Conservation (phyloP, 768 basidiomycete genomes). For the Hericium erinaceus region DNA sequence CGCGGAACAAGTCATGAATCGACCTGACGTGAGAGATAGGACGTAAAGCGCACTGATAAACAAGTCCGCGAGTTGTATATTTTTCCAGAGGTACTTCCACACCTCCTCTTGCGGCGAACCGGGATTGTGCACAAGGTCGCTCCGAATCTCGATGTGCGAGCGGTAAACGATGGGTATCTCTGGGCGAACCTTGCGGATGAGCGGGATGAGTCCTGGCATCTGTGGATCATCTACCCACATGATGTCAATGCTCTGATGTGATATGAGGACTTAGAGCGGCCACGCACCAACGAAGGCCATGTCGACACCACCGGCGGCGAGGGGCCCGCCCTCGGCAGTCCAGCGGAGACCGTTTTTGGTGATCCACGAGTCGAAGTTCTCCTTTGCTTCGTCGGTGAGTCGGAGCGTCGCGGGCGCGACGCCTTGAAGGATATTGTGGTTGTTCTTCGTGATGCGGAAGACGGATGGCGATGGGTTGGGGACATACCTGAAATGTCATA, state of each 20-base stretch:
- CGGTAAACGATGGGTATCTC: slow-evolving; percentile 87
- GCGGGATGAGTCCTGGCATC: slow-evolving; percentile 89
- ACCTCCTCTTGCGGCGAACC: slow-evolving; percentile 85
- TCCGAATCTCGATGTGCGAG: slow-evolving; percentile 88
- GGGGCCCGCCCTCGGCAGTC: slow-evolving; percentile 79
- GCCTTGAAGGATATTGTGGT: slow-evolving; percentile 92
- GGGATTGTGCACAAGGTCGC: slow-evolving; percentile 69
- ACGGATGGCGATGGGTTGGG: slow-evolving; percentile 84
- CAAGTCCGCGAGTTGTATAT: slow-evolving; percentile 81
- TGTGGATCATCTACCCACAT: slow-evolving; percentile 65
- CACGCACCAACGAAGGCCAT: slow-evolving; percentile 76
- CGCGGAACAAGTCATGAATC: not conserved
- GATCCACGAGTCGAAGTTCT: slow-evolving; percentile 81
- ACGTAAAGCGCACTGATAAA: slow-evolving; percentile 62
- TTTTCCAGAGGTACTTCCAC: slow-evolving; percentile 93
- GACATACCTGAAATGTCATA: slow-evolving; percentile 51
- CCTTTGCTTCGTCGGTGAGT: slow-evolving; percentile 70
- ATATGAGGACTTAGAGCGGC: not conserved
- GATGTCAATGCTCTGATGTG: not conserved
- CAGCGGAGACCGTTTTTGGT: slow-evolving; percentile 82
- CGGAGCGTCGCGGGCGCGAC: slow-evolving; percentile 74
- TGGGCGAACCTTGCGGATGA: slow-evolving; percentile 79
- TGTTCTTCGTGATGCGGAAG: slow-evolving; percentile 92
- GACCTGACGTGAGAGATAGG: no score
- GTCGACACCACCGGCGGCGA: slow-evolving; percentile 75